These are phyloP conservation scores for Cochlearia excelsa DNA, from an alignment of 345 rosid genomes.

Conservation along the genomic window DNA sequence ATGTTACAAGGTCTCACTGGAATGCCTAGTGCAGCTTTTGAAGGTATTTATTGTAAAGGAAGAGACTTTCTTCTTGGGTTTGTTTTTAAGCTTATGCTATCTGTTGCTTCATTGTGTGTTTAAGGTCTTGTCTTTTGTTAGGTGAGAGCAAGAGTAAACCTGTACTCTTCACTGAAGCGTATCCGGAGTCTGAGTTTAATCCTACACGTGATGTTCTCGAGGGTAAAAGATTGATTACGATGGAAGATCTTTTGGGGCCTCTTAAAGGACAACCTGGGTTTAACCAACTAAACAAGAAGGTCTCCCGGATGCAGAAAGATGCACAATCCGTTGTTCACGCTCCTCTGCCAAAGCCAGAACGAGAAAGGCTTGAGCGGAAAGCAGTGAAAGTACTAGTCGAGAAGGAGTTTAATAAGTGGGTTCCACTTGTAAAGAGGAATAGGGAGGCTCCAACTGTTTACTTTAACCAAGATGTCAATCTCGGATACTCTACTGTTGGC, in stretches of 20 bases:
- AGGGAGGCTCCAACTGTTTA: conserved; percentile 79
- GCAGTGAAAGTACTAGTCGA: conserved; percentile 56
- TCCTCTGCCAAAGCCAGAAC: conserved; percentile 69
- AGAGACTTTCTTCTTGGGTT: not conserved
- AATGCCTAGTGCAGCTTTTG: conserved; percentile 72
- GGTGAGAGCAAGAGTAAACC: conserved; percentile 58
- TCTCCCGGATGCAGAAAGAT: conserved; percentile 47
- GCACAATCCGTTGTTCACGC: conserved; percentile 57
- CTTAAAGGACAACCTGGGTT: conserved; percentile 62
- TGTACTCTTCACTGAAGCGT: conserved; percentile 58
- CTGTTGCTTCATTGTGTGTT: conserved; percentile 10
- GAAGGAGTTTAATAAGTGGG: conserved; percentile 71
- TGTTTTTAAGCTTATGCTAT: conserved; percentile 1
- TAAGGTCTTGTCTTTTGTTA: conserved; percentile 25
- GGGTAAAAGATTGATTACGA: conserved; percentile 54
- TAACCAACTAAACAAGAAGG: conserved; percentile 54
- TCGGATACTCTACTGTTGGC: conserved; percentile 83
- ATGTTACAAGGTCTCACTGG: conserved; percentile 85
- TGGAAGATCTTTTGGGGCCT: conserved; percentile 66
- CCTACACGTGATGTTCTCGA: conserved; percentile 80
- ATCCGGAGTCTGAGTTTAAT: conserved; percentile 89
- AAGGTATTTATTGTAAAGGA: conserved; percentile 44
- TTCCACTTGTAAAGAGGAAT: conserved; percentile 70
- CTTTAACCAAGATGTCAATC: conserved; percentile 65
- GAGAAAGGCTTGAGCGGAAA: conserved; percentile 73